Evolutionary conservation across 441 rosid genomes (phyloP).

Genomic region (Gossypium lobatum): DNA sequence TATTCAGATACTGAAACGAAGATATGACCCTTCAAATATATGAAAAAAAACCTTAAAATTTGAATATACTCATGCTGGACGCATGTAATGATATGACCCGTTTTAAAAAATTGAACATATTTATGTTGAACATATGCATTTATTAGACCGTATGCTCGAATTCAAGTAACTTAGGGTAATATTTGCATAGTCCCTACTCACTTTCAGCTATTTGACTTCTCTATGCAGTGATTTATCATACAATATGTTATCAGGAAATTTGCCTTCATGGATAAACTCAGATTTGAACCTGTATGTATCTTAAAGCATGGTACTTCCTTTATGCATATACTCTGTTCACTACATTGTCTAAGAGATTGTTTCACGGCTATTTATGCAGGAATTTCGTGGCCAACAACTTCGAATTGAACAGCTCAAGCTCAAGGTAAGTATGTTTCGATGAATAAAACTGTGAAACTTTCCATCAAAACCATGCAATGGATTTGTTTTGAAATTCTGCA

Average conservation of each 20-base stretch:
- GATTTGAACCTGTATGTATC: constrained; percentile 44
- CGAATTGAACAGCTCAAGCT: constrained; percentile 28
- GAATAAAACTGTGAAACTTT: not conserved
- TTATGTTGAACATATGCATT: too few relatives aligned
- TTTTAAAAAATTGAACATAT: too few relatives aligned
- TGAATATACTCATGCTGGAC: not conserved
- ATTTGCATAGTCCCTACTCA: not conserved
- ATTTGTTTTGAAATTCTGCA: not conserved
- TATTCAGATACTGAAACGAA: too few relatives aligned
- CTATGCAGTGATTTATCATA: constrained; percentile 63
- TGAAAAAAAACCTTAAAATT: too few relatives aligned
- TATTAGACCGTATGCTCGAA: too few relatives aligned
- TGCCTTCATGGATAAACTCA: constrained; percentile 56
- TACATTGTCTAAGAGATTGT: not conserved
- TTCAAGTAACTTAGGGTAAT: too few relatives aligned
- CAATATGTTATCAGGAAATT: constrained; percentile 48
- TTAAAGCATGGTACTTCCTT: not conserved
- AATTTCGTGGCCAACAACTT: constrained; percentile 65
- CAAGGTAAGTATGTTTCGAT: constrained; percentile 31
- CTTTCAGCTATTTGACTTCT: not conserved
- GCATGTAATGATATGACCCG: too few relatives aligned
- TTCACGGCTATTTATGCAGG: constrained; percentile 28
- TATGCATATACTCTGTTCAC: too few relatives aligned
- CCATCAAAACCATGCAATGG: too few relatives aligned
- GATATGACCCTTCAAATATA: too few relatives aligned